Conservation (phyloP, 768 basidiomycete genomes). For the Tephrocybe sp. region DNA sequence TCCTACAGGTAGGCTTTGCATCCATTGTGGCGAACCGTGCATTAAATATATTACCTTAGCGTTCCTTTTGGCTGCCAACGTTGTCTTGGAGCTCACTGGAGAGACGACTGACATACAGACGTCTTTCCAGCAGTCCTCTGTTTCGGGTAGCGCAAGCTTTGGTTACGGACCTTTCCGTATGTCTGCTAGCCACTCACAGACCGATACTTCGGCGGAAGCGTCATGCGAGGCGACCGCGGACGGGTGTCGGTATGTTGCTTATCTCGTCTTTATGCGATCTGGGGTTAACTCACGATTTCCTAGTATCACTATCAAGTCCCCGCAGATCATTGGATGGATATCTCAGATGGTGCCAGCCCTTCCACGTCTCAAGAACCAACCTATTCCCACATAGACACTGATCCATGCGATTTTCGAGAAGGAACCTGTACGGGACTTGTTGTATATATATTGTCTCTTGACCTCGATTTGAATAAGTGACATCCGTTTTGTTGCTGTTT, state of each 20-base stretch:
- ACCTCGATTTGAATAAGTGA: too few relatives aligned
- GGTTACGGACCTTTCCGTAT: conserved; percentile 2
- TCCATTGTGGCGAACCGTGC: not conserved
- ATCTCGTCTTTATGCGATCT: not conserved
- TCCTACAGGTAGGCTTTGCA: not conserved
- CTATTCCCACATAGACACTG: not conserved
- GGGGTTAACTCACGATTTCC: not conserved
- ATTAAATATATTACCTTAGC: not conserved
- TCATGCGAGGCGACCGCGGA: conserved; percentile 4
- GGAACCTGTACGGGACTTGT: too few relatives aligned
- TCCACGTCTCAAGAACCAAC: conserved; percentile 4
- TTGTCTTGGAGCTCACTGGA: conserved; percentile 4
- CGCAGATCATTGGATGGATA: conserved; percentile 10
- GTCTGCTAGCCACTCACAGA: not conserved
- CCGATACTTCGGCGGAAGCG: not conserved
- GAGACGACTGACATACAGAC: conserved; percentile 7
- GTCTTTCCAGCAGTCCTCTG: not conserved
- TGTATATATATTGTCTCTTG: too few relatives aligned
- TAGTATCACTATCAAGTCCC: conserved; percentile 8
- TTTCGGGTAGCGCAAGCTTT: not conserved
- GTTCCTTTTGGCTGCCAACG: conserved; percentile 5
- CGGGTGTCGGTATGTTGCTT: conserved; percentile 5
- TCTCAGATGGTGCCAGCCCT: conserved; percentile 12
- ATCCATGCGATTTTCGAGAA: too few relatives aligned
- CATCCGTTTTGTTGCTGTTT: too few relatives aligned